These are phyloP conservation scores for Daedaleopsis sinensis DNA, from an alignment of 768 basidiomycete genomes.

Conservation along the genomic window DNA sequence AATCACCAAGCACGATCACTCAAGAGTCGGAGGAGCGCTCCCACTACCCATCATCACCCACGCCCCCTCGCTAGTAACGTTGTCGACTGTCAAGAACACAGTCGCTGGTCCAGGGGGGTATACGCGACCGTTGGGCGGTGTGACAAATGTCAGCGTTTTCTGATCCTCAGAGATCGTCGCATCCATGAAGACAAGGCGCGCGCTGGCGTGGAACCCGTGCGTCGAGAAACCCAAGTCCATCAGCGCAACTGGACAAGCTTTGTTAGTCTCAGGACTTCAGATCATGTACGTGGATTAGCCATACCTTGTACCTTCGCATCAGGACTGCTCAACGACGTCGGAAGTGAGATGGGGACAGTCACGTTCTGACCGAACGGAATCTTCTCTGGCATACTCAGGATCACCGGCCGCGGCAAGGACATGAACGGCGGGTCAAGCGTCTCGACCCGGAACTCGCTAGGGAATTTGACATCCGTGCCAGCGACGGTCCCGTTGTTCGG, in stretches of 20 bases:
- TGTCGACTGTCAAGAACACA: slow-evolving; percentile 65
- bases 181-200: slow-evolving; percentile 71
- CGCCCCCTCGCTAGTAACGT: slow-evolving; percentile 62
- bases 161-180: slow-evolving; percentile 46
- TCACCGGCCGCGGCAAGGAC: slow-evolving; percentile 56
- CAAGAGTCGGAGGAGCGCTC: slow-evolving; percentile 58
- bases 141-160: slow-evolving; percentile 54
- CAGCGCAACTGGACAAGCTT: slow-evolving; percentile 53
- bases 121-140: slow-evolving; percentile 65
- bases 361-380: slow-evolving; percentile 51
- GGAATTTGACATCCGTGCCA: slow-evolving; percentile 48
- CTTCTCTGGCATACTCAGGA: slow-evolving; percentile 37
- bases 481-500: slow-evolving; percentile 68
- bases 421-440: slow-evolving; percentile 87
- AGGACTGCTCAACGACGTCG: slow-evolving; percentile 34
- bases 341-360: slow-evolving; percentile 48
- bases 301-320: slow-evolving; percentile 49
- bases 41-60: slow-evolving; percentile 76
- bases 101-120: slow-evolving; percentile 86
- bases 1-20: slow-evolving; percentile 19
- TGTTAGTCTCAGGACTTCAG: not conserved
- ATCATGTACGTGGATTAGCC: not conserved
- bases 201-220: slow-evolving; percentile 75
- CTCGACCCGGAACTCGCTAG: slow-evolving; percentile 89
- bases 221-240: slow-evolving; percentile 85